A percentile compares a stretch with the other conserved stretches of the same genome.
Conservation (phyloP, 108 stramenopile genomes). For the Aurantiochytrium sp. region DNA sequence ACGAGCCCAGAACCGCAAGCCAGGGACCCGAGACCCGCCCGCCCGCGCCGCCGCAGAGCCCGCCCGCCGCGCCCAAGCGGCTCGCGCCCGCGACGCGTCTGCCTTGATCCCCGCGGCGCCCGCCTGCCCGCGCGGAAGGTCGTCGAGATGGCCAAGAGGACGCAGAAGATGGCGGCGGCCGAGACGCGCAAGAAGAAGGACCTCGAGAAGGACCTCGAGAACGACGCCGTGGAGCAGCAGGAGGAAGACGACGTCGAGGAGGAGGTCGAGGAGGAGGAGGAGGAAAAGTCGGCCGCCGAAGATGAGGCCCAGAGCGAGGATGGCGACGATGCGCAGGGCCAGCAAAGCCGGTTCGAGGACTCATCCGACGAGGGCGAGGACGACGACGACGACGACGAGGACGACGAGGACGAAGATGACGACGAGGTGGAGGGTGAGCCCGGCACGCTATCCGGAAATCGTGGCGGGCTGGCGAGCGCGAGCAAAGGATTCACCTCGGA, state of each 20-base stretch:
- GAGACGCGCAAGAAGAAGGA: neutral
- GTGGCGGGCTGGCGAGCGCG: neutral
- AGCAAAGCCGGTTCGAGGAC: neutral
- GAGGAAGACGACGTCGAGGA: neutral
- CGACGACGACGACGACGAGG: neutral
- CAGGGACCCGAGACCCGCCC: no score
- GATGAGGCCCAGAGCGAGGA: neutral
- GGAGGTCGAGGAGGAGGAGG: neutral
- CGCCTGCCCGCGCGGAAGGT: no score
- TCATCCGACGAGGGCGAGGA: neutral
- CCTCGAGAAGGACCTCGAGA: neutral
- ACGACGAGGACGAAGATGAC: neutral
- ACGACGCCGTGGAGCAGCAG: no score
- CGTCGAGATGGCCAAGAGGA: no score
- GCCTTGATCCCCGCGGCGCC: no score
- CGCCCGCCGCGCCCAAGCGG: no score
- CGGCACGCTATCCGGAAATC: neutral
- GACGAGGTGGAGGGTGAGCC: neutral
- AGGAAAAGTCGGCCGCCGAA: neutral
- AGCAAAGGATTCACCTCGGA: neutral
- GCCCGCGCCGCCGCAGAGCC: no score
- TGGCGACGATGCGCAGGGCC: neutral
- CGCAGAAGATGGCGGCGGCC: neutral
- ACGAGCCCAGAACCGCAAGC: no score
- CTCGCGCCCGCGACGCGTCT: no score